Evolutionary conservation across 2,329 filamentous ascomycete genomes (phyloP), one percentile per base, ranked within the genome.

Genomic region (Tolypocladium album): DNA sequence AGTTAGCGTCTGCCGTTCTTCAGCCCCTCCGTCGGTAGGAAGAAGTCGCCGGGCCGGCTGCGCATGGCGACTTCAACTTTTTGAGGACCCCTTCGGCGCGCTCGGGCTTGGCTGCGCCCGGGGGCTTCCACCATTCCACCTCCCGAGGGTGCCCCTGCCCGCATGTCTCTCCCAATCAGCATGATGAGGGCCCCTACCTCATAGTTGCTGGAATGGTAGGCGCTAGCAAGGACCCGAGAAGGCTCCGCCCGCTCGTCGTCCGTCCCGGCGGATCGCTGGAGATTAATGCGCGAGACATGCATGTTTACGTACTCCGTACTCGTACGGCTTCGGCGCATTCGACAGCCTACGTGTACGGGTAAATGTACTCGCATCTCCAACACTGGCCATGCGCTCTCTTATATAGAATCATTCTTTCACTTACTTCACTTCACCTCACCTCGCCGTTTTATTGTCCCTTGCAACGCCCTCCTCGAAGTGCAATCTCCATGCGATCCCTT

Each of bases 401-500:
- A 9, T 1, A 34, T 50, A 53, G 17, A 36, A 4, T 50, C 24
- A 34, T 17, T 53, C 27, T n/a, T 17, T 34, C 27, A 5, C 27
- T 53, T 36, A 36, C 50, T 9, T n/a, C 17, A 5, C 27, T 53
- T 36, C 27, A 36, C 50, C 5, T 36, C 27, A 36, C 50, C 4
- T 36, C 27, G 7, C 34, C 50, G 27, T 17, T 31, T 20, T 24
- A 22, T 20, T 5, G 50, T 53, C 31, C 13, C 31, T 13, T 22
- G 50, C 31, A 13, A 22, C 50, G 20, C 31, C 27, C 17, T 15
- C 5, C 27, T 52, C 31, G 31, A 36, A 31, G 31, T 36, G 17
- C 8, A 53, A 55, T 34, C 20, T 57, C 27, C 36, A 59, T 61
- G 58, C 59, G 56, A 42, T 59, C 56, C 7, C 55, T 59, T 43